Base-by-base conservation (phyloP, 23 red algal genomes). In the Gracilaria caudata region DNA sequence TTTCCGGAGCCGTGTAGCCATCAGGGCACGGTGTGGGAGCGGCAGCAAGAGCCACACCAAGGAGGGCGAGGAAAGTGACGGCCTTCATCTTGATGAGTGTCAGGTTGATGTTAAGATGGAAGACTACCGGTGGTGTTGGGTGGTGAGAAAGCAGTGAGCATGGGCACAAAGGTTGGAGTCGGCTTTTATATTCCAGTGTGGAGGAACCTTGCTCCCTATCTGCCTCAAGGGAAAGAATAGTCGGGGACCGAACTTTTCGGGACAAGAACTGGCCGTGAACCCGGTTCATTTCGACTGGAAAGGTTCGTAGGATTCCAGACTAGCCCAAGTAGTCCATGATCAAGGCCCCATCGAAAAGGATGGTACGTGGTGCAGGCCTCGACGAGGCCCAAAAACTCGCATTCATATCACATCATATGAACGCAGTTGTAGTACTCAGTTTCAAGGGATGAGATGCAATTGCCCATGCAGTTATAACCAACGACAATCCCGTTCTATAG, bases 41-140 rank as follows among this genome's bases (percentile, higher is more conserved):
- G 30, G 79, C 79, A 68, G 79, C 79, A 20, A 83, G 56, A 37
- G 79, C 79, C 57, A 83, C 79, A 66, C 79, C 79, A 65, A 66
- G 57, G 58, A 83, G 79, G 79, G 79, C 79, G 79, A 83, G 79
- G 59, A 66, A 66, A 83, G 79, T 83, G 79, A 83, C 57, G 40
- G 79, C 79, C 79, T 83, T 83, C 79, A 83, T 83, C 70, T 75
- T 75, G 70, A 75, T 75, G 70, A 75, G 70, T 29, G 12, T 80
- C 20, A 30, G 51, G 0, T 45, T 53, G 45, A 33, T 60, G 72
- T 80, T 80, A 80, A 80, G 77, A 80, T 58, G 51, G 77, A 32
- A 60, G 77, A 60, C 77, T 80, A 80, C 51, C 77, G 77, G 77
- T 32, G 45, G 30, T 40, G 77, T 36, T 54, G 51, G 40, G 49